Conservation (phyloP, 106 monocot genomes). For the Dendrobium officinale region DNA sequence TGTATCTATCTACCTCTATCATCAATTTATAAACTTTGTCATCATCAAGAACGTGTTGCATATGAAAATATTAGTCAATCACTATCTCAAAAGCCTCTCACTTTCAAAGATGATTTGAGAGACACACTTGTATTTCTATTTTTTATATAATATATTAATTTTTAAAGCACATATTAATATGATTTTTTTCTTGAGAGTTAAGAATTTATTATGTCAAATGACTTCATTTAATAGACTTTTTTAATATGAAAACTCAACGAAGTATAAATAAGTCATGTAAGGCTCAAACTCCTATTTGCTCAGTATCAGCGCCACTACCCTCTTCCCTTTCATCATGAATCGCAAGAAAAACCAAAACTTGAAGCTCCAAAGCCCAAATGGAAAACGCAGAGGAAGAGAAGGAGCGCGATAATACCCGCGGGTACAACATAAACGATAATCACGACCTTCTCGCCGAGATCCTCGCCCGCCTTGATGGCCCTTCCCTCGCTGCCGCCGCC, state of each 20-base stretch:
- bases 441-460: constrained; percentile 17
- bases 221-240: not conserved
- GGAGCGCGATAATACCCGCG: not conserved
- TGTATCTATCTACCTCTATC: no score
- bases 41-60: no score
- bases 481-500: constrained; percentile 14
- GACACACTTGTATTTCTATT: no score
- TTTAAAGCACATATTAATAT: no score
- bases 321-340: not conserved
- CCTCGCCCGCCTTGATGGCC: constrained; percentile 14
- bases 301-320: no score
- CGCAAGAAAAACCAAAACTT: not conserved
- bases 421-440: constrained; percentile 20
- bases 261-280: not conserved
- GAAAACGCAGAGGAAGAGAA: not conserved
- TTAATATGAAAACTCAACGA: not conserved
- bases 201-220: not conserved
- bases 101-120: no score
- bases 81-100: no score
- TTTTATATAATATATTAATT: no score
- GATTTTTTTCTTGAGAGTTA: no score
- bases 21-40: no score
- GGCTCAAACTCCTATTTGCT: no score
- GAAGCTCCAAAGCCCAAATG: not conserved
- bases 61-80: no score